Percentiles rank a stretch among this genome's conserved stretches.
These are phyloP conservation scores for Xylariales sp. DNA, from an alignment of 2,329 filamentous ascomycete species.

Conservation along the genomic window DNA sequence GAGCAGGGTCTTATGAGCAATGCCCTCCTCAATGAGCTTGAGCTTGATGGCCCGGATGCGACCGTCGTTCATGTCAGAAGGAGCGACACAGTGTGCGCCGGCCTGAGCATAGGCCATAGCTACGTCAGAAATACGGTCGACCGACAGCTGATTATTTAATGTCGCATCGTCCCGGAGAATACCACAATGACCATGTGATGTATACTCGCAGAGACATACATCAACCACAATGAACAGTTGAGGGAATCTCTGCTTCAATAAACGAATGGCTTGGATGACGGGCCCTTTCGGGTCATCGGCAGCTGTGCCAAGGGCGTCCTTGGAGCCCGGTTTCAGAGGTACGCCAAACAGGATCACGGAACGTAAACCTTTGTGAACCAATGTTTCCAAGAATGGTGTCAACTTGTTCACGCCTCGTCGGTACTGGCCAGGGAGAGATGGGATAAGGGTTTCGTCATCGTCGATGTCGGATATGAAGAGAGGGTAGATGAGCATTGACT, in stretches of 20 bases:
- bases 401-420: constrained; percentile 85
- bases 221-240: constrained; percentile 87
- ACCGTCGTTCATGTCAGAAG: constrained; percentile 98
- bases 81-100: constrained; percentile 93
- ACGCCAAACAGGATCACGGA: constrained; percentile 97
- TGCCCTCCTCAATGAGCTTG: constrained; percentile 91
- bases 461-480: constrained; percentile 93
- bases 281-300: constrained; percentile 92
- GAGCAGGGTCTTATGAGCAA: constrained; percentile 83
- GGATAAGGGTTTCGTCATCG: constrained; percentile 85
- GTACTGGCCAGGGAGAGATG: constrained; percentile 85
- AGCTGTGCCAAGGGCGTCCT: constrained; percentile 86
- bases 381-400: constrained; percentile 76
- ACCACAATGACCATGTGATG: constrained; percentile 94
- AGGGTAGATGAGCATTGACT: constrained; percentile 99
- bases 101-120: constrained; percentile 95
- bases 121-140: constrained; percentile 94
- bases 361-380: constrained; percentile 83
- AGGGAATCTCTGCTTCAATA: constrained; percentile 81
- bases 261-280: constrained; percentile 79
- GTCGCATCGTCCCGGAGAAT: constrained; percentile 90
- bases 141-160: constrained; percentile 87
- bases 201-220: constrained; percentile 98
- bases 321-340: constrained; percentile 71
- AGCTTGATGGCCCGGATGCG: constrained; percentile 96